Base-by-base conservation (phyloP, 2,329 filamentous ascomycete genomes). In the Delphinella strobiligena region DNA sequence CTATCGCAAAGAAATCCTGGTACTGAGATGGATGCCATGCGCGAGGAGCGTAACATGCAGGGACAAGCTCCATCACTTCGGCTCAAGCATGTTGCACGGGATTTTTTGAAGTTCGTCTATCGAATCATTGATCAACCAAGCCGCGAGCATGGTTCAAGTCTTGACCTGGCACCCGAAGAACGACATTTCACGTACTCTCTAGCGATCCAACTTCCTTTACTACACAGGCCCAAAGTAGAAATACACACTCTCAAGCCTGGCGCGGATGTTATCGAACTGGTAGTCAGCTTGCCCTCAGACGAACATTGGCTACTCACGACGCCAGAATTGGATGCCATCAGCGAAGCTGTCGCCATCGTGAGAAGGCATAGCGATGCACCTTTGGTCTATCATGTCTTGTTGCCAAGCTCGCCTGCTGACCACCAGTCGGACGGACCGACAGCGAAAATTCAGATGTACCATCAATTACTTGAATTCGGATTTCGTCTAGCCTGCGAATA, bases 401-500 rank as follows among this genome's bases (percentile, higher is more conserved):
- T 16, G 16, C 18, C 19, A 19, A n/a, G 22, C 3, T 18, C 8
- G 19, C 4, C 10, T 24, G 2, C 15, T 14, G 3, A 12, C 9
- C 5, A 29, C 24, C 5, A n/a, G n/a, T n/a, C n/a, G n/a, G n/a
- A n/a, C n/a, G n/a, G n/a, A n/a, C n/a, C n/a, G n/a, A n/a, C n/a
- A n/a, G n/a, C n/a, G n/a, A n/a, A n/a, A n/a, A n/a, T n/a, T n/a
- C n/a, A n/a, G n/a, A n/a, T n/a, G n/a, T 40, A 40, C 8, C 3
- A 3, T 12, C 22, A 19, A 14, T 17, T 40, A 19, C 9, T 30
- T 15, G 15, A 15, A 12, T 18, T 27, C 27, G 37, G 42, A 27
- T 37, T 38, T 18, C 29, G 37, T 16, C 24, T 43, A n/a, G 40
- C 40, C 4, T 35, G 34, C 12, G 40, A 42, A 32, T 36, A 36